Base-by-base conservation (phyloP, 768 basidiomycete genomes). In the Phaeotremella fagi region DNA sequence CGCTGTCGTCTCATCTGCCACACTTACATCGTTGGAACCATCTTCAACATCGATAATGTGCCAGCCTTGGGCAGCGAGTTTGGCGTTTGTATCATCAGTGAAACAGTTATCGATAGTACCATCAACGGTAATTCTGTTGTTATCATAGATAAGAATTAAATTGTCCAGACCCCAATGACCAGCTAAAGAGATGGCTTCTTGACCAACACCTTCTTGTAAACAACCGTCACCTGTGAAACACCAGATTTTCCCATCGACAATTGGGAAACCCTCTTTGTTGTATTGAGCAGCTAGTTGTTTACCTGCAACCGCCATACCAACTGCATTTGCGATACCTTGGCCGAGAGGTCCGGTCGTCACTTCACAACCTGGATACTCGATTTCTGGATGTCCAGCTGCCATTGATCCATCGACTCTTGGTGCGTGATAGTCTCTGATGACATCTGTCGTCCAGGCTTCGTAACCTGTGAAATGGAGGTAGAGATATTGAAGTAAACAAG, bases 351-450 rank as follows among this genome's bases (percentile, higher is more conserved):
- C 73, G 2, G 73, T 75, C 1, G 73, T 73, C 25, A 70, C 60
- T 50, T 72, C 71, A 29, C 65, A 51, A 43, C 64, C 59, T 41
- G 50, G 50, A 16, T 48, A 48, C 54, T 73, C 73, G 50, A 75
- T 75, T 59, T 75, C 73, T 3, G 73, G 73, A 43, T 75, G 73
- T 2, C 71, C 71, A 46, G 71, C 69, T 2, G 71, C 69, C 50
- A 69, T 73, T 7, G 54, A 50, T n/a, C 64, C 66, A 28, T 66
- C 46, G 23, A 61, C 60, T 16, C 51, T 50, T 0, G 70, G 66
- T 3, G 71, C 63, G 55, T 75, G 73, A 48, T 75, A 75, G 20
- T 64, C 52, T 50, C 60, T 63, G 57, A 75, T 67, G 49, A 63
- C 62, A 37, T 74, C 71, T n/a, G 72, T 31, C 3, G 71, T 68